phyloP scores from a whole-genome alignment of 2,329 filamentous ascomycete genomes.

The Aspergillus fumigatus region DNA sequence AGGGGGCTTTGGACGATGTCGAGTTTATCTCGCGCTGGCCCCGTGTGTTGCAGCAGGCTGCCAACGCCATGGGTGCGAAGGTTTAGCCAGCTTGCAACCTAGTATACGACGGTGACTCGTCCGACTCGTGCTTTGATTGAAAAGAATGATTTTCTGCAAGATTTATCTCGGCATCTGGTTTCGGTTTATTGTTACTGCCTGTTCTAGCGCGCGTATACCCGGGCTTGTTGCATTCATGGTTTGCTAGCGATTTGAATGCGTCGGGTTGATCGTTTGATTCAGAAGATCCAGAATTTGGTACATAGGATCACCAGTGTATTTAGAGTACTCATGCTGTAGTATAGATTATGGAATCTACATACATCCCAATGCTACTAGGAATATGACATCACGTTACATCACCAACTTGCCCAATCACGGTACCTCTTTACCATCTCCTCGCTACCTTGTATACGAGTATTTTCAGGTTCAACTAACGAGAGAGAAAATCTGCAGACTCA shows the following conservation, averaged over 20 bases:
- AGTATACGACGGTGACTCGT: not conserved
- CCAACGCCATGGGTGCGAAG: conserved; percentile 17
- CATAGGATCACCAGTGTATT: conserved; percentile 1
- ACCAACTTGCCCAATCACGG: no score
- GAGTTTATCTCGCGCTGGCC: conserved; percentile 41
- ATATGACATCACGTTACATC: no score
- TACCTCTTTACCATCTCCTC: no score
- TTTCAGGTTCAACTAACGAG: no score
- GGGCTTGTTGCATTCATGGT: not conserved
- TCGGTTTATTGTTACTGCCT: conserved; percentile 2
- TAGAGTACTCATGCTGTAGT: not conserved
- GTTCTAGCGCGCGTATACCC: conserved; percentile 3
- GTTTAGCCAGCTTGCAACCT: not conserved
- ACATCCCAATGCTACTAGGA: no score
- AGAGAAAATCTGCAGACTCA: no score
- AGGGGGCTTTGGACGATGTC: conserved; percentile 38
- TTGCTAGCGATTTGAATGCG: not conserved
- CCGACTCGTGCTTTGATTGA: not conserved
- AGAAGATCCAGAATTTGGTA: not conserved
- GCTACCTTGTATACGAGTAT: not conserved
- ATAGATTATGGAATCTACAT: not conserved
- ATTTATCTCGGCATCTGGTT: conserved; percentile 4
- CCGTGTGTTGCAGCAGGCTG: conserved; percentile 32
- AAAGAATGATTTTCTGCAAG: conserved; percentile 1
- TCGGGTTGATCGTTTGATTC: not conserved